Conservation (phyloP, 192 early-diverging fungal species). For the Gonapodya prolifera region DNA sequence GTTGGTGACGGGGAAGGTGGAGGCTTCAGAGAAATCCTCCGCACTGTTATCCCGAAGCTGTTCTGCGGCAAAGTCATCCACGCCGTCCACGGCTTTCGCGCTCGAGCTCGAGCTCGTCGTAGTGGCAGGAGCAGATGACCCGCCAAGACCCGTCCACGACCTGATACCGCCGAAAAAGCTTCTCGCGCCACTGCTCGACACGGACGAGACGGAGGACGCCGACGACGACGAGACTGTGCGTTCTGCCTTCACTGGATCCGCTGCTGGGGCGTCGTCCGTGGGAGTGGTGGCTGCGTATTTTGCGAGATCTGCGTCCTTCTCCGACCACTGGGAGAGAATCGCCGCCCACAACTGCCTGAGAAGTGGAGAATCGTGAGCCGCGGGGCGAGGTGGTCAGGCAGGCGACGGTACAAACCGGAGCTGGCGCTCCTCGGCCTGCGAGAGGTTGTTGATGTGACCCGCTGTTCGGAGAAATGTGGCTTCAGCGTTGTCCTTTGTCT, state of each 20-base stretch:
- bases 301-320: neutral
- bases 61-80: neutral
- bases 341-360: neutral
- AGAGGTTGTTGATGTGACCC: neutral
- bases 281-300: neutral
- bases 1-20: constrained; percentile 13
- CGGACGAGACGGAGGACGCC: neutral
- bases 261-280: neutral
- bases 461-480: neutral
- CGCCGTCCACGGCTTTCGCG: neutral
- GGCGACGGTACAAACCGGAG: neutral
- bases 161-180: too few relatives aligned
- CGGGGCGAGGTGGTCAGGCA: neutral
- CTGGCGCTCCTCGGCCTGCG: neutral
- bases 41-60: neutral
- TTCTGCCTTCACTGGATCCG: neutral
- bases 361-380: too few relatives aligned
- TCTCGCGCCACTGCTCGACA: neutral
- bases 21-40: neutral
- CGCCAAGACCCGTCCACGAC: too few relatives aligned
- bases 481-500: neutral
- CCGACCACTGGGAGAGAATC: neutral
- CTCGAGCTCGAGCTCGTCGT: too few relatives aligned
- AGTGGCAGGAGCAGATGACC: too few relatives aligned
- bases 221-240: neutral